These are phyloP conservation scores for Fomitiporia mediterranea DNA, from an alignment of 1,284 basidiomycete species.

Conservation along the genomic window DNA sequence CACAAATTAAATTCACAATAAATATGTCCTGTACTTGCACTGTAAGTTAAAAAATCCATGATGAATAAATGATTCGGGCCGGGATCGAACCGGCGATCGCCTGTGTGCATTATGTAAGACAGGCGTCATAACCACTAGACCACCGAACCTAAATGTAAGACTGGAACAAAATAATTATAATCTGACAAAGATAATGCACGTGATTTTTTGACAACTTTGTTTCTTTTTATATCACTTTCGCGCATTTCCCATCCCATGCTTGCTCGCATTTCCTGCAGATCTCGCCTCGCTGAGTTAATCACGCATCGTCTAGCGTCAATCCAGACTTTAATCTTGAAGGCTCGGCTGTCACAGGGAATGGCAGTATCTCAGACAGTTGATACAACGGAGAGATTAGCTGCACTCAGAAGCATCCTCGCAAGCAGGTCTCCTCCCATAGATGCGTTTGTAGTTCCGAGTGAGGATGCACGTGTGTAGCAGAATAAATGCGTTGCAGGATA, in stretches of 20 bases:
- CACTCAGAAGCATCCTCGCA: conserved; percentile 64
- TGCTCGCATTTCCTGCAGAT: too few relatives aligned
- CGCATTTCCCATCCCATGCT: too few relatives aligned
- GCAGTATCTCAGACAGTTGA: conserved; percentile 47
- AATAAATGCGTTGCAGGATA: background rate
- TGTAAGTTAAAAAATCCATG: conserved; percentile 27
- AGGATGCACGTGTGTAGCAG: conserved; percentile 74
- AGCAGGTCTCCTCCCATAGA: conserved; percentile 52
- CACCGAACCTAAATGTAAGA: conserved; percentile 12
- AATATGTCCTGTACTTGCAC: background rate
- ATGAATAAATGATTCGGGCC: conserved; percentile 14
- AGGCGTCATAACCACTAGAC: conserved; percentile 23
- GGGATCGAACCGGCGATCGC: conserved; percentile 22
- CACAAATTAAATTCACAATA: too few relatives aligned
- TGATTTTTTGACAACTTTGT: background rate
- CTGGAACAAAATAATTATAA: background rate
- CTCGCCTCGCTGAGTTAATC: background rate
- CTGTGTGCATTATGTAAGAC: conserved; percentile 21
- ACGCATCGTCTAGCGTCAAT: background rate
- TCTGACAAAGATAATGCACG: background rate
- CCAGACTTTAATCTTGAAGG: background rate
- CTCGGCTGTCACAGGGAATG: conserved; percentile 23
- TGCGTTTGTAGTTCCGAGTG: conserved; percentile 77
- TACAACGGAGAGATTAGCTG: conserved; percentile 56
- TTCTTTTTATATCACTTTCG: too few relatives aligned